Evolutionary conservation across 2,329 filamentous ascomycete species (phyloP).

Genomic region (Alternaria panax): DNA sequence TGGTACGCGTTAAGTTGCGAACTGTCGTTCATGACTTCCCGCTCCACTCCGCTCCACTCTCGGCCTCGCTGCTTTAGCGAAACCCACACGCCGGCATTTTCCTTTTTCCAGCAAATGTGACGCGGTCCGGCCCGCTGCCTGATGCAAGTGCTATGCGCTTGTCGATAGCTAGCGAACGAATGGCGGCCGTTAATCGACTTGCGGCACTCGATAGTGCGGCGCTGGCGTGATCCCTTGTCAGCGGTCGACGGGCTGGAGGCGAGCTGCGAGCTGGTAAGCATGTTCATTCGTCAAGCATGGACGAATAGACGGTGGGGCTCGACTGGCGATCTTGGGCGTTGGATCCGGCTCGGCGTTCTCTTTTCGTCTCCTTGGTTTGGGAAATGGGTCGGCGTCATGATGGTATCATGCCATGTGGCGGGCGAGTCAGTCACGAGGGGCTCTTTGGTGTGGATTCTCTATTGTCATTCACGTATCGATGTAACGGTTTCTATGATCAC

Average conservation of each 20-base stretch:
- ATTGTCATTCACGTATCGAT: slow-evolving; percentile 22
- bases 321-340: slow-evolving; percentile 2
- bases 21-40: slow-evolving; percentile 28
- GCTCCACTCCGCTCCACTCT: slow-evolving; percentile 36
- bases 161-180: slow-evolving; percentile 39
- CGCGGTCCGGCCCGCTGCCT: slow-evolving; percentile 45
- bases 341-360: slow-evolving; percentile 6
- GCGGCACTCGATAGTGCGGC: slow-evolving; percentile 15
- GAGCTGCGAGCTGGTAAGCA: slow-evolving; percentile 13
- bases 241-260: slow-evolving; percentile 13
- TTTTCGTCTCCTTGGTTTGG: slow-evolving; percentile 13
- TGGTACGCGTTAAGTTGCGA: slow-evolving; percentile 4
- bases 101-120: slow-evolving; percentile 36
- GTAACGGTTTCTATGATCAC: slow-evolving; percentile 28
- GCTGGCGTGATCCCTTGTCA: slow-evolving; percentile 20
- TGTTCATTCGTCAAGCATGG: slow-evolving; percentile 23
- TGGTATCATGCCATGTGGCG: slow-evolving; percentile 2
- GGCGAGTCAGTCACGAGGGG: neutral
- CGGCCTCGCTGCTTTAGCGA: slow-evolving; percentile 41
- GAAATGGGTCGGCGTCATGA: slow-evolving; percentile 14
- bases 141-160: slow-evolving; percentile 38
- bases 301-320: slow-evolving; percentile 14
- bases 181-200: slow-evolving; percentile 24
- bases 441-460: slow-evolving; percentile 3
- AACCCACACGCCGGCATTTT: slow-evolving; percentile 31